Conservation (phyloP, 768 basidiomycete genomes). For the Macrocybe gigantea region DNA sequence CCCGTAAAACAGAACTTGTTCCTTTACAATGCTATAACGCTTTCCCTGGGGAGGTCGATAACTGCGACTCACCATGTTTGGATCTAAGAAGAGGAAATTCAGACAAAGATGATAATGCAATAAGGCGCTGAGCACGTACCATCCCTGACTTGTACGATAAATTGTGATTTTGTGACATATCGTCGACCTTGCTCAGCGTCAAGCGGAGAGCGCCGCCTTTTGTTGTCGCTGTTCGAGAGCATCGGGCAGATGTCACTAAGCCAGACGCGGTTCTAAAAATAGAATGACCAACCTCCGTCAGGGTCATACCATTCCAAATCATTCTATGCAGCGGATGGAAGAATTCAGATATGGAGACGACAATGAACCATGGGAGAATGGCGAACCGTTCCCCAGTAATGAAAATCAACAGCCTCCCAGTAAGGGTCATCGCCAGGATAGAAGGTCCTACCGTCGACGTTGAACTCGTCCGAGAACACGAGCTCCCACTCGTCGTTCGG, state of each 20-base stretch:
- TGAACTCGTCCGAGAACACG: conserved; percentile 83
- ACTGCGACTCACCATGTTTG: conserved; percentile 23
- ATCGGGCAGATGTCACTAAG: background rate
- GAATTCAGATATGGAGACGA: background rate
- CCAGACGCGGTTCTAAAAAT: background rate
- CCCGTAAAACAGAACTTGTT: conserved; percentile 76
- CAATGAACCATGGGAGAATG: conserved; percentile 1
- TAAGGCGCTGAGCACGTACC: conserved; percentile 26
- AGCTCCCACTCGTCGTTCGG: conserved; percentile 44
- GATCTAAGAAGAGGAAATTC: conserved; percentile 15
- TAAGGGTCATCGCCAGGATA: conserved; percentile 67
- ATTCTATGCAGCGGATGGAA: conserved; percentile 19
- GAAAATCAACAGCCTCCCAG: conserved; percentile 54
- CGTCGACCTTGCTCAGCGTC: conserved; percentile 50
- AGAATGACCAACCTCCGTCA: conserved; percentile 25
- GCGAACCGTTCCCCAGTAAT: conserved; percentile 64
- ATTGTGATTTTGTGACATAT: conserved; percentile 47
- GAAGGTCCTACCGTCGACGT: conserved; percentile 64
- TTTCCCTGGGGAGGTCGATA: background rate
- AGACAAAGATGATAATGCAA: background rate
- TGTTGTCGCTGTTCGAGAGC: conserved; percentile 45
- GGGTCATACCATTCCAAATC: conserved; percentile 83
- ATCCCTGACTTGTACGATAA: conserved; percentile 57
- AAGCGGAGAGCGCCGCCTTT: conserved; percentile 64
- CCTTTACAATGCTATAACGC: conserved; percentile 16